phyloP scores from a whole-genome alignment of 495 filamentous ascomycete genomes.

The Penicillium flavigenum region DNA sequence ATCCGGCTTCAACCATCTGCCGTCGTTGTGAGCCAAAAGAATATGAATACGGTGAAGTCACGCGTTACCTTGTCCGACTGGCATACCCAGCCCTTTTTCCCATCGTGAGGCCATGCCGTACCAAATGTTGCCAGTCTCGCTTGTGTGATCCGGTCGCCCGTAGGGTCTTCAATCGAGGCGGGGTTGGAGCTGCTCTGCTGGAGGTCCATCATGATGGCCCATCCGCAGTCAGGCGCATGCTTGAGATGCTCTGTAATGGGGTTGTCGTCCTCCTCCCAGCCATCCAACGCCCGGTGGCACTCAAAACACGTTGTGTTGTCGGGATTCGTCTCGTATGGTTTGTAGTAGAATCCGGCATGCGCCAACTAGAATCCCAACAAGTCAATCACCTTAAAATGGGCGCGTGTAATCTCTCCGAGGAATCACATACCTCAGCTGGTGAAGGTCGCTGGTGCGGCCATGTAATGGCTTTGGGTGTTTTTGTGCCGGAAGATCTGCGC shows the following conservation, averaged over 20 bases:
- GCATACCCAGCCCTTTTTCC: slow-evolving; percentile 82
- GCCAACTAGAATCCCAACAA: slow-evolving; percentile 64
- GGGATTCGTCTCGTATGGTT: slow-evolving; percentile 65
- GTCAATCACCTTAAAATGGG: slow-evolving; percentile 15
- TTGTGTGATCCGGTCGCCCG: slow-evolving; percentile 62
- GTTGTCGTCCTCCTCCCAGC: slow-evolving; percentile 84
- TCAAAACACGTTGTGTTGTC: slow-evolving; percentile 91
- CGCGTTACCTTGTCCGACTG: slow-evolving; percentile 74
- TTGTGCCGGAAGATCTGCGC: slow-evolving; percentile 65
- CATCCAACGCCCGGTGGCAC: slow-evolving; percentile 75
- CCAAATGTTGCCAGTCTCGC: slow-evolving; percentile 81
- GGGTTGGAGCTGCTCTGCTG: slow-evolving; percentile 63
- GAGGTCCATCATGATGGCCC: slow-evolving; percentile 78
- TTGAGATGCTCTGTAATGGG: slow-evolving; percentile 81
- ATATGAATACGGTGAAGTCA: slow-evolving; percentile 7
- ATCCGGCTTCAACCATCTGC: slow-evolving; percentile 88
- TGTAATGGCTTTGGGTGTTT: slow-evolving; percentile 57
- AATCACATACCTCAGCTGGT: slow-evolving; percentile 58
- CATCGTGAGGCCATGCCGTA: slow-evolving; percentile 79
- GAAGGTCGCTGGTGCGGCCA: slow-evolving; percentile 76
- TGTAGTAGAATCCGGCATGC: slow-evolving; percentile 85
- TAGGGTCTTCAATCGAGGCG: slow-evolving; percentile 68
- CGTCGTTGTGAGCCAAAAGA: slow-evolving; percentile 17
- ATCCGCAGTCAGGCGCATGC: slow-evolving; percentile 77
- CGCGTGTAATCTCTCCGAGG: neutral